Evolutionary conservation across 2,329 filamentous ascomycete genomes (phyloP), one percentile per base, ranked within the genome.

Genomic region (Emydomyces testavorans): DNA sequence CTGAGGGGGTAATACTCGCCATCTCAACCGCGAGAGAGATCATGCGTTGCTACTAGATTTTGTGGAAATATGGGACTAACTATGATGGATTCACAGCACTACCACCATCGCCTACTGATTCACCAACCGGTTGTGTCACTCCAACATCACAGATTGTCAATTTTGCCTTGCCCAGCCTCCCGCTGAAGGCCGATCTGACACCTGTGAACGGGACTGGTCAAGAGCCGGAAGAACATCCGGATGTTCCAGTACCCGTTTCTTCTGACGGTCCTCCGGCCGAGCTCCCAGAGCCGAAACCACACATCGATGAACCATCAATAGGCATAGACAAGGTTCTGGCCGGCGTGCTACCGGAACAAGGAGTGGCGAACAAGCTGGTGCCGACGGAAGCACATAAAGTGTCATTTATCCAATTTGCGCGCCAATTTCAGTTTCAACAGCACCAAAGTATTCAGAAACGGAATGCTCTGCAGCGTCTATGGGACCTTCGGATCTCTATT

Each of bases 361-460:
- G 52, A 15, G 46, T 55, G 50, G 23, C 52, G 47, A 18, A 23
- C 8, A 15, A 45, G 10, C 13, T 32, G 38, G 28, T 44, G 23
- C 50, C 57, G 47, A 18, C 50, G 48, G 56, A 59, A 47, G 21
- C 34, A 39, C 55, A 54, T 52, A 57, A 54, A 46, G 57, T 69
- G 23, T 64, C 64, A 31, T 69, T 71, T 54, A 64, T 69, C 52
- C 65, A 71, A 43, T 67, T 71, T 58, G 67, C 68, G 40, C 54
- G 57, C 46, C 60, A 66, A 40, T 65, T 67, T 52, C 65, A 66
- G 32, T 62, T 68, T 34, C 67, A 64, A 50, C 60, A 66, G 51
- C 64, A 69, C 49, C 67, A 68, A 50, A 64, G 66, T 47, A 54
- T 60, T 54, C 65, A 65, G 50, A 64, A 64, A 54, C 66, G 64